Percentiles rank a stretch among this genome's conserved stretches.
phyloP scores from a whole-genome alignment of 2,329 filamentous ascomycete species.

The Pyrenophora teres region DNA sequence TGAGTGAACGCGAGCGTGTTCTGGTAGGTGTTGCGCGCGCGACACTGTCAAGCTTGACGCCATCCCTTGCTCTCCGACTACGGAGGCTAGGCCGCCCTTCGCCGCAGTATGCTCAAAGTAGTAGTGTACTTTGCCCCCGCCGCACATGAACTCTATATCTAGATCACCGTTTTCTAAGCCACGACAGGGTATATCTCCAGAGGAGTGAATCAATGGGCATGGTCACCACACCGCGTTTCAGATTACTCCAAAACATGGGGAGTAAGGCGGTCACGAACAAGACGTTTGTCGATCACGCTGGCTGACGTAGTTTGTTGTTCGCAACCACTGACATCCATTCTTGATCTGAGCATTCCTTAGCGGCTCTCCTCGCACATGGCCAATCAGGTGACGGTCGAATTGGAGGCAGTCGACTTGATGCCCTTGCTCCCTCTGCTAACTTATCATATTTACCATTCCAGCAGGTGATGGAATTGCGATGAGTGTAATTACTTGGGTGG shows the following conservation, averaged over 20 bases:
- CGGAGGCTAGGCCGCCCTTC: constrained; percentile 40
- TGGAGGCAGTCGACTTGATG: constrained; percentile 37
- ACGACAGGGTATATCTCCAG: constrained; percentile 35
- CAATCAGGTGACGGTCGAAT: constrained; percentile 43
- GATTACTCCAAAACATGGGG: constrained; percentile 28
- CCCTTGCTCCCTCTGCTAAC: constrained; percentile 48
- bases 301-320: constrained; percentile 40
- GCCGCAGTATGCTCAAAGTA: constrained; percentile 37
- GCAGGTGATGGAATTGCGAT: constrained; percentile 29
- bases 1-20: constrained; percentile 41
- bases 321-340: constrained; percentile 45
- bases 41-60: constrained; percentile 37
- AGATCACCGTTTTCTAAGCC: constrained; percentile 32
- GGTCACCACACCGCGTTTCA: constrained; percentile 42
- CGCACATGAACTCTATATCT: constrained; percentile 39
- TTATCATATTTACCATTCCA: constrained; percentile 43
- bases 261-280: constrained; percentile 38
- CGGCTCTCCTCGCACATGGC: constrained; percentile 44
- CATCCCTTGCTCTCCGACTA: constrained; percentile 43
- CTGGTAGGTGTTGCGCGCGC: constrained; percentile 34
- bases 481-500: constrained; percentile 38
- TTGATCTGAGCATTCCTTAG: constrained; percentile 43
- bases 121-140: constrained; percentile 34
- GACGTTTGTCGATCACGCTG: constrained; percentile 40
- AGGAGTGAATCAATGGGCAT: constrained; percentile 42